Percentiles rank a stretch among this genome's conserved stretches.
phyloP scores from a whole-genome alignment of 306 rosid genomes.

The Spatholobus suberectus region DNA sequence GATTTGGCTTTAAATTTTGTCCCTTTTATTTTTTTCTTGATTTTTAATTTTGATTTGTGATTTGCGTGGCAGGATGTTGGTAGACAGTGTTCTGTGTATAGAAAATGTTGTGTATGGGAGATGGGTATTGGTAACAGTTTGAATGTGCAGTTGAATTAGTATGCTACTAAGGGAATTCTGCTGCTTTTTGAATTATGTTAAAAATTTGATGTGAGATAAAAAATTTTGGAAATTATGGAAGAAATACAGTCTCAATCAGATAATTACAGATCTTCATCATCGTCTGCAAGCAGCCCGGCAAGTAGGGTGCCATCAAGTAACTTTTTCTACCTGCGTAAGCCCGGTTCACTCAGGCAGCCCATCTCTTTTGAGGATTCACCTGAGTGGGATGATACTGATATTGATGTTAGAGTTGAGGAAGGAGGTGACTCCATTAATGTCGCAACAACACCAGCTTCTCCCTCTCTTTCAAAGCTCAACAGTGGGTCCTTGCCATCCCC shows the following conservation, averaged over 20 bases:
- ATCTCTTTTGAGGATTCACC: constrained; percentile 99
- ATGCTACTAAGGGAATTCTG: constrained; percentile 9
- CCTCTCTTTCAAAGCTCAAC: constrained; percentile 88
- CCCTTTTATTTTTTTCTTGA: neutral
- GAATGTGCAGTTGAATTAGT: constrained; percentile 19
- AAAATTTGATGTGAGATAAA: neutral
- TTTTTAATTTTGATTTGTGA: constrained; percentile 41
- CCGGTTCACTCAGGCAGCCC: constrained; percentile 94
- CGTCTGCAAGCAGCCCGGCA: constrained; percentile 97
- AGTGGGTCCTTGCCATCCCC: constrained; percentile 95
- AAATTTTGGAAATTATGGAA: constrained; percentile 59
- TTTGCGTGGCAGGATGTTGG: constrained; percentile 32
- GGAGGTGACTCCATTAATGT: constrained; percentile 86
- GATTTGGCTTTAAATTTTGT: constrained; percentile 4
- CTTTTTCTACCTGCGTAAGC: constrained; percentile 93
- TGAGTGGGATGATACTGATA: constrained; percentile 94
- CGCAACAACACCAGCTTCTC: constrained; percentile 85
- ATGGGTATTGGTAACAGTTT: neutral
- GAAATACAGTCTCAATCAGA: constrained; percentile 98
- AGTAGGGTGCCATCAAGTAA: constrained; percentile 98
- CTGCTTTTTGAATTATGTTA: constrained; percentile 39
- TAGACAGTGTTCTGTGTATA: constrained; percentile 7
- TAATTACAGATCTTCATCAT: constrained; percentile 92
- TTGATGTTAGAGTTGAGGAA: constrained; percentile 78
- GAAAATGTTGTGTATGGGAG: constrained; percentile 12